Evolutionary conservation across 2,329 filamentous ascomycete genomes (phyloP).

Genomic region (Saccharata proteae): DNA sequence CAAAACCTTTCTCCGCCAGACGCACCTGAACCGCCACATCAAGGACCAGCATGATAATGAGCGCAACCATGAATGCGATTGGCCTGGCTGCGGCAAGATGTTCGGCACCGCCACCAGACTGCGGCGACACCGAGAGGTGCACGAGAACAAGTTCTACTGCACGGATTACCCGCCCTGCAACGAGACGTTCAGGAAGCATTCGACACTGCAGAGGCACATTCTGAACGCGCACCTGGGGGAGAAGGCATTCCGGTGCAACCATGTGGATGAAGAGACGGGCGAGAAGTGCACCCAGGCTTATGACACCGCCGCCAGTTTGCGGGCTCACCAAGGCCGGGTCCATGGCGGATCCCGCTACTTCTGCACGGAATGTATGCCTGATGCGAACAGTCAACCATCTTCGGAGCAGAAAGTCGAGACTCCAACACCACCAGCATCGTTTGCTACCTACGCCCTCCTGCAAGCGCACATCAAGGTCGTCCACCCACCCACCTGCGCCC

Average conservation of each 20-base stretch:
- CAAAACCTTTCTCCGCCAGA: constrained; percentile 76
- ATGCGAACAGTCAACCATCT: no score
- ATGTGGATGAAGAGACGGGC: constrained; percentile 41
- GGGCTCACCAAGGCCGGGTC: constrained; percentile 55
- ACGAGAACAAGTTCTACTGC: constrained; percentile 65
- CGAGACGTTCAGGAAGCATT: constrained; percentile 74
- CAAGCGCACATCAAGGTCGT: constrained; percentile 60
- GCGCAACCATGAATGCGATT: constrained; percentile 58
- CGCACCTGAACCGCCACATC: constrained; percentile 75
- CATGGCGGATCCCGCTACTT: constrained; percentile 62
- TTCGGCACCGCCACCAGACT: constrained; percentile 74
- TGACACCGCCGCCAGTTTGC: constrained; percentile 58
- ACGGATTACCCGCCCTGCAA: constrained; percentile 57
- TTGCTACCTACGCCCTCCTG: constrained; percentile 60
- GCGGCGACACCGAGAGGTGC: constrained; percentile 63
- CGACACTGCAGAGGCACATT: constrained; percentile 74
- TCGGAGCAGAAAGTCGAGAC: constrained; percentile 26
- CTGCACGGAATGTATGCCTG: constrained; percentile 57
- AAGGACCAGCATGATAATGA: constrained; percentile 63
- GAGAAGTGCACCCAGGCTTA: constrained; percentile 56
- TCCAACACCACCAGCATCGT: constrained; percentile 26
- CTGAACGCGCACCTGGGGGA: constrained; percentile 61
- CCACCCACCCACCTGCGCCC: constrained; percentile 61
- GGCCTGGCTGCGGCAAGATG: constrained; percentile 60
- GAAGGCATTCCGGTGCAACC: constrained; percentile 58